Evolutionary conservation across 345 rosid genomes (phyloP).

Genomic region (Erodium maritimum): DNA sequence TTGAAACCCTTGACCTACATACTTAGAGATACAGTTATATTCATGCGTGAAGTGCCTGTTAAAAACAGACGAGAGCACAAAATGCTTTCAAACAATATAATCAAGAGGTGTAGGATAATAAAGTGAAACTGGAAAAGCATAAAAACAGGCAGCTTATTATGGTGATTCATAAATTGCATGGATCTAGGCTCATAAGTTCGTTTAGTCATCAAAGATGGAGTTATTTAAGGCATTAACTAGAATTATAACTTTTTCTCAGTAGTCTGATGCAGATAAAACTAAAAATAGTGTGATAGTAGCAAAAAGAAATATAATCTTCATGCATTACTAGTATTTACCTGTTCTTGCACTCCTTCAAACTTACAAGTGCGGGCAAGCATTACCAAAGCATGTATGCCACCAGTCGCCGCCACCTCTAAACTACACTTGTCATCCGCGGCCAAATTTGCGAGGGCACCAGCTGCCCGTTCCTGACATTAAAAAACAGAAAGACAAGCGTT

Average conservation of each 20-base stretch:
- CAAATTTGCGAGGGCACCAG: slow-evolving; percentile 80
- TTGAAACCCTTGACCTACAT: not conserved
- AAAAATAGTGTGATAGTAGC: not conserved
- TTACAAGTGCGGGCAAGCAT: slow-evolving; percentile 79
- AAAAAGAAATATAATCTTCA: not conserved
- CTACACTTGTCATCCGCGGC: slow-evolving; percentile 86
- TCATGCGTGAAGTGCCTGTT: not conserved
- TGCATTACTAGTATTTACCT: slow-evolving; percentile 25
- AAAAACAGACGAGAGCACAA: not conserved
- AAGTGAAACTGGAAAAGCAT: not conserved
- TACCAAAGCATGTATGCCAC: slow-evolving; percentile 72
- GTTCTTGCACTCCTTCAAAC: slow-evolving; percentile 76
- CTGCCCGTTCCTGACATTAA: slow-evolving; percentile 60
- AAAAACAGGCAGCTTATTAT: too few species aligned
- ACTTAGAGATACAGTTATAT: not conserved
- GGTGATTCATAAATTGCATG: too few species aligned
- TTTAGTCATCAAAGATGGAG: not conserved
- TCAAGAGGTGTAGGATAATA: not conserved
- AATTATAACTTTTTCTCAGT: too few species aligned
- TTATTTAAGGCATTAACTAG: not conserved
- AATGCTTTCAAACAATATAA: not conserved
- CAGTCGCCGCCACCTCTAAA: slow-evolving; percentile 59
- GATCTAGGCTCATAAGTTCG: not conserved
- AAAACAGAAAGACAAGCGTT: not conserved
- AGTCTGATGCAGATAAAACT: not conserved